Evolutionary conservation across 352 stramenopile genomes (phyloP), one percentile per base, ranked within the genome.

Genomic region (Lagenidium giganteum): DNA sequence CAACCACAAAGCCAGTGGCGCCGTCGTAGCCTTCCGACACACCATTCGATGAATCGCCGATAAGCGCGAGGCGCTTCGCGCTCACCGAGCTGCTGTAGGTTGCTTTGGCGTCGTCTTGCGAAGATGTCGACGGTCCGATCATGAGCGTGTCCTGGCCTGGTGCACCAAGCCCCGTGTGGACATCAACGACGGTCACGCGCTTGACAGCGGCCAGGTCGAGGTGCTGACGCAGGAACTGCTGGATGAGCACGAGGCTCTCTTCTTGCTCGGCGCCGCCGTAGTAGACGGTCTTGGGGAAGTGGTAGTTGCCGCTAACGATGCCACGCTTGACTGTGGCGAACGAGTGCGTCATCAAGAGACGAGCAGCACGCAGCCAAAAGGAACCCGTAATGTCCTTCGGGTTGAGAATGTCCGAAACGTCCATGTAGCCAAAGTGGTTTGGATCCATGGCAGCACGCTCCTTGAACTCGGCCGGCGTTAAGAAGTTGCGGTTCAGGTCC

Each of bases 401-500:
- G 53, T 94, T 94, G 29, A 94, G 61, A 16, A 90, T 18, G 3
- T 70, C 53, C 26, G 68, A 72, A 18, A 94, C 65, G 34, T 93
- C 68, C 23, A 88, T 47, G 51, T 97, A 96, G 13, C 75, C 67
- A 12, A 62, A 51, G 50, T 66, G 62, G 49, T 96, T 96, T 16
- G 83, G 71, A 62, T 96, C 78, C 21, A 62, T 47, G 8, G 32
- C 42, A 17, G 64, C 54, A 5, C 77, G 53, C 9, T 57, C 45
- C 23, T 70, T 42, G 45, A 87, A 93, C 33, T 79, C 52, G 12
- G 67, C 57, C 0, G 45, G 40, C 23, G 47, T 74, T 20, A 97
- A 65, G 38, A 64, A 92, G 64, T 98, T 98, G 25, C 90, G 76
- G 58, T 97, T 97, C 31, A 98, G 66, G 58, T 98, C 91, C 17